Percentiles rank a stretch among this genome's conserved stretches.
Conservation (phyloP, 148 eudicot genomes). For the Chenopodium quinoa region DNA sequence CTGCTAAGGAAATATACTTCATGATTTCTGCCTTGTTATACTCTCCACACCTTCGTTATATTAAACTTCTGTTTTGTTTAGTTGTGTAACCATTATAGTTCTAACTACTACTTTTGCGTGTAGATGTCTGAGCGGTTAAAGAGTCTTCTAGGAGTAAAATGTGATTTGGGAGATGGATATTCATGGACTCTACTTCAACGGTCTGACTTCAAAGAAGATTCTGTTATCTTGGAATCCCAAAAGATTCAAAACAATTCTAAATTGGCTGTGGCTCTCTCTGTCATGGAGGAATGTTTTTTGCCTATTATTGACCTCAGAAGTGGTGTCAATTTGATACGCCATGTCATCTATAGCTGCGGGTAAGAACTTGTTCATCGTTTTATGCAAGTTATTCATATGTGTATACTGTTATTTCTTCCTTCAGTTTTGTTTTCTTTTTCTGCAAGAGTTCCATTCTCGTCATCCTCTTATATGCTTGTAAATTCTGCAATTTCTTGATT, state of each 20-base stretch:
- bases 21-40: not conserved
- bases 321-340: constrained; percentile 63
- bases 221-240: constrained; percentile 28
- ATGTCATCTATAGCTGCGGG: constrained; percentile 87
- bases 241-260: constrained; percentile 73
- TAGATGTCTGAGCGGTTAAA: constrained; percentile 63
- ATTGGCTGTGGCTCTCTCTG: constrained; percentile 71
- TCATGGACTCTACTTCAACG: constrained; percentile 71
- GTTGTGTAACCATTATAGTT: not conserved
- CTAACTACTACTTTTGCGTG: not conserved
- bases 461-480: not conserved
- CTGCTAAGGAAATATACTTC: not conserved
- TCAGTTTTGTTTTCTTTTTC: not conserved
- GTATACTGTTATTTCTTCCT: not conserved
- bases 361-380: constrained; percentile 32
- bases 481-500: not conserved
- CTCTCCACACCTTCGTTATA: not conserved
- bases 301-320: constrained; percentile 90
- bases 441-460: not conserved
- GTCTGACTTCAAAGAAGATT: constrained; percentile 41
- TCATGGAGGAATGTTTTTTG: constrained; percentile 91
- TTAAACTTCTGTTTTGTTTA: not conserved
- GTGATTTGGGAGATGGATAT: constrained; percentile 72
- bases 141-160: constrained; percentile 55
- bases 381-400: not conserved